Conservation (phyloP, 2,329 filamentous ascomycete genomes). For the Diplodia sapinea region DNA sequence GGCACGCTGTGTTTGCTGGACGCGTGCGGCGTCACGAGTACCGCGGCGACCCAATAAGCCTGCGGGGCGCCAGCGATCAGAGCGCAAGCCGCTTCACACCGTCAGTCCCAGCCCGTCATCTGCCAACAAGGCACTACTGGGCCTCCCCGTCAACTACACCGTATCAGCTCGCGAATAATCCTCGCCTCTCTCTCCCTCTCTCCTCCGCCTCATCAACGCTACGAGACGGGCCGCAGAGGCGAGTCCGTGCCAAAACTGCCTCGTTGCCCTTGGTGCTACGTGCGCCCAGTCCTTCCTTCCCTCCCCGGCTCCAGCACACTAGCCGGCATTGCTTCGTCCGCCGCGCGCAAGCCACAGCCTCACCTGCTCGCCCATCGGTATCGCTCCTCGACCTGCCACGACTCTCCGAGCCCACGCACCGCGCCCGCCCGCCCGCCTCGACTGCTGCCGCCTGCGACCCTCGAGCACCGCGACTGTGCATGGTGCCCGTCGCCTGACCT, state of each 20-base stretch:
- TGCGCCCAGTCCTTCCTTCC: conserved; percentile 28
- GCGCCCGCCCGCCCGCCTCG: not conserved
- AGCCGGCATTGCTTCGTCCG: conserved; percentile 21
- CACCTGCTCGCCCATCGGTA: not conserved
- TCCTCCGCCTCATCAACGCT: not conserved
- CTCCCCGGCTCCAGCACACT: conserved; percentile 9
- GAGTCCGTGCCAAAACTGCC: conserved; percentile 19
- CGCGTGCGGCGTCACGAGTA: conserved; percentile 27
- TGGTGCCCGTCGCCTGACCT: conserved; percentile 29
- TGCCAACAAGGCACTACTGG: conserved; percentile 12
- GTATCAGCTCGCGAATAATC: conserved; percentile 8
- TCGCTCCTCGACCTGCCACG: conserved; percentile 18
- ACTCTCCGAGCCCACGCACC: not conserved
- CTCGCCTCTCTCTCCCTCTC: not conserved
- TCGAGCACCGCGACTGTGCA: conserved; percentile 20
- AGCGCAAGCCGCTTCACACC: conserved; percentile 27
- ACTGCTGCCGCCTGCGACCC: not conserved
- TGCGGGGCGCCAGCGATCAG: conserved; percentile 9
- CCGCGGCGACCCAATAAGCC: conserved; percentile 22
- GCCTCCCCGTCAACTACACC: not conserved
- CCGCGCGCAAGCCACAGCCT: conserved; percentile 24
- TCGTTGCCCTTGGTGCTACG: conserved; percentile 25
- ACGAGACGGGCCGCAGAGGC: conserved; percentile 23
- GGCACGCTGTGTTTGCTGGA: conserved; percentile 24
- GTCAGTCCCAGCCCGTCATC: conserved; percentile 24